phyloP scores from a whole-genome alignment of 2,329 filamentous ascomycete genomes.

The Zalaria sp. region DNA sequence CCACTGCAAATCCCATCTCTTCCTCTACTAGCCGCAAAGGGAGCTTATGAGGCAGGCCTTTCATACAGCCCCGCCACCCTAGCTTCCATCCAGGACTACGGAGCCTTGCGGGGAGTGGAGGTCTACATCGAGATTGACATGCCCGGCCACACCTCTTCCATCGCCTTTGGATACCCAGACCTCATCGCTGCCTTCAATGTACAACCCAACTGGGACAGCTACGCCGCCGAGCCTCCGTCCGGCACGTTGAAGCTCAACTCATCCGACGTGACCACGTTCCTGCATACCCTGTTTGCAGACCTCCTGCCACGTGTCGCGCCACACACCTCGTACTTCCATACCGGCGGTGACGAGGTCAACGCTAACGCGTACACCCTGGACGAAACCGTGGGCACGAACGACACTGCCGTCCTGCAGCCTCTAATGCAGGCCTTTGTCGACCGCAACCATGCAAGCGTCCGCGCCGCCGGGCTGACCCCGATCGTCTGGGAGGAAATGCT shows the following conservation, averaged over 20 bases:
- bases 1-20: conserved; percentile 66
- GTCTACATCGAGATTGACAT: conserved; percentile 68
- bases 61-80: conserved; percentile 56
- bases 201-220: conserved; percentile 38
- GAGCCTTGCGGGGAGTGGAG: conserved; percentile 51
- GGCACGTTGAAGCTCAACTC: conserved; percentile 65
- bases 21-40: conserved; percentile 56
- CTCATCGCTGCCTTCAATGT: conserved; percentile 51
- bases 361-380: conserved; percentile 61
- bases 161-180: conserved; percentile 53
- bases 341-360: conserved; percentile 80
- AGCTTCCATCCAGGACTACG: conserved; percentile 54
- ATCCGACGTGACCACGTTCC: conserved; percentile 52
- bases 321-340: conserved; percentile 67
- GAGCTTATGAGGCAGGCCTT: conserved; percentile 54
- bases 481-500: conserved; percentile 86
- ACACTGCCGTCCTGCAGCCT: conserved; percentile 50
- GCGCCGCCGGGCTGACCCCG: conserved; percentile 50
- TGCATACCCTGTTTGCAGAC: conserved; percentile 61
- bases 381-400: conserved; percentile 54
- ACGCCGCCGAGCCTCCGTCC: conserved; percentile 40
- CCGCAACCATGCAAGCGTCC: conserved; percentile 51
- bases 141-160: conserved; percentile 62
- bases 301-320: conserved; percentile 56
- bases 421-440: conserved; percentile 67